Conservation (phyloP, 192 early-diverging fungal species). For the Dimargaris verticillata region DNA sequence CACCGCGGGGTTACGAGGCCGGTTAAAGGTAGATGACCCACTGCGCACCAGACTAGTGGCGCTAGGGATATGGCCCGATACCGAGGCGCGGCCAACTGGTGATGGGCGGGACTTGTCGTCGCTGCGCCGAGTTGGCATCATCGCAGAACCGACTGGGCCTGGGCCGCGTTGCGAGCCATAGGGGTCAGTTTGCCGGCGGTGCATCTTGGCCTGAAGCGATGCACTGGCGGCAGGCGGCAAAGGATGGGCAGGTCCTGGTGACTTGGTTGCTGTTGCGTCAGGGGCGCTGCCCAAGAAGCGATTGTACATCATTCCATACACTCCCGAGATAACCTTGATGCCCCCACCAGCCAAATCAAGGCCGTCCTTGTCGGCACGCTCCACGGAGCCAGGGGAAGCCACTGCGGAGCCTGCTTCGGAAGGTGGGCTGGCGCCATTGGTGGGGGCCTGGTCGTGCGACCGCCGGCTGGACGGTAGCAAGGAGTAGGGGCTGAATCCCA, state of each 20-base stretch:
- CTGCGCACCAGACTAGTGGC: neutral
- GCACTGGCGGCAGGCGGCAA: neutral
- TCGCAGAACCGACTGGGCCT: neutral
- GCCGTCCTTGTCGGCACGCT: slow-evolving; percentile 25
- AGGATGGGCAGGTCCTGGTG: neutral
- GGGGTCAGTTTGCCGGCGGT: slow-evolving; percentile 4
- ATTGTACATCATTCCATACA: slow-evolving; percentile 26
- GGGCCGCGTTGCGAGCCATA: neutral
- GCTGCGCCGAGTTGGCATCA: neutral
- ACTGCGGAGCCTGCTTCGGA: no score
- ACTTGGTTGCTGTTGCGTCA: neutral
- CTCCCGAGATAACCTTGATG: slow-evolving; percentile 26
- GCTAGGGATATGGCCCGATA: neutral
- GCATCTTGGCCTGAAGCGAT: neutral
- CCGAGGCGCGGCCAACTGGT: neutral
- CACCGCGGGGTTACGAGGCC: neutral
- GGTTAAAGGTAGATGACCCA: neutral
- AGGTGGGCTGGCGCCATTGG: no score
- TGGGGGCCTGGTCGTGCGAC: no score
- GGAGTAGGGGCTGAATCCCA: slow-evolving; percentile 13
- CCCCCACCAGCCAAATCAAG: slow-evolving; percentile 28
- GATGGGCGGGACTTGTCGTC: neutral
- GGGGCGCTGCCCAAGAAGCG: slow-evolving; percentile 10
- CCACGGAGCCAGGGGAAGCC: neutral
- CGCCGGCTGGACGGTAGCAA: no score